phyloP scores from a whole-genome alignment of 2,329 filamentous ascomycete genomes.

The Huntiella savannae region DNA sequence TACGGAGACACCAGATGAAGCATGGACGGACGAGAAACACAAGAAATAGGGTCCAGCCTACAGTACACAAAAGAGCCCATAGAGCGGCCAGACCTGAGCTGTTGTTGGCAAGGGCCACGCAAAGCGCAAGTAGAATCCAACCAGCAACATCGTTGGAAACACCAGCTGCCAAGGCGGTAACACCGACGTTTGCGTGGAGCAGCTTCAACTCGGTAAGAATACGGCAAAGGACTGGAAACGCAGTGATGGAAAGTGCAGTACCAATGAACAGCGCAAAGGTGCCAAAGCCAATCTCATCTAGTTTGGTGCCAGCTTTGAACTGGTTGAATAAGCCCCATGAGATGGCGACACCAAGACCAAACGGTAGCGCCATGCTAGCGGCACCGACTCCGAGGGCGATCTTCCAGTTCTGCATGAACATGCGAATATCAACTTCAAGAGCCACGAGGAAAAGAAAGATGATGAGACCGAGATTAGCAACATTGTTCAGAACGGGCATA shows the following conservation, averaged over 20 bases:
- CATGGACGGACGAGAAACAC: constrained; percentile 51
- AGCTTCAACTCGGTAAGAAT: constrained; percentile 84
- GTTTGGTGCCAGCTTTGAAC: constrained; percentile 32
- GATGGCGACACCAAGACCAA: constrained; percentile 62
- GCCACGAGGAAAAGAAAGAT: constrained; percentile 79
- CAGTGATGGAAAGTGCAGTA: constrained; percentile 84
- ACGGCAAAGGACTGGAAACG: constrained; percentile 77
- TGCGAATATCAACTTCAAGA: constrained; percentile 65
- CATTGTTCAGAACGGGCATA: constrained; percentile 32
- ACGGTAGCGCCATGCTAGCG: constrained; percentile 64
- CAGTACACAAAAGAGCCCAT: constrained; percentile 59
- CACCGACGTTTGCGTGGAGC: constrained; percentile 62
- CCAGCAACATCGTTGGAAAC: constrained; percentile 68
- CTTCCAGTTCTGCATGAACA: constrained; percentile 63
- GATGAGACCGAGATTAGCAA: constrained; percentile 62
- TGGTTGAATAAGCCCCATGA: constrained; percentile 64
- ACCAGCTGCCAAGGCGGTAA: constrained; percentile 76
- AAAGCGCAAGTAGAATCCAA: constrained; percentile 84
- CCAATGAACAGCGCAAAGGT: constrained; percentile 59
- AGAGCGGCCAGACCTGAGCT: constrained; percentile 64
- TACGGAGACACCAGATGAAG: constrained; percentile 55
- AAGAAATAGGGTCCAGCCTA: constrained; percentile 61
- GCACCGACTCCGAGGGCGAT: constrained; percentile 60
- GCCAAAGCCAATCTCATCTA: constrained; percentile 28
- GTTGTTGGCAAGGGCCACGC: constrained; percentile 82